Conservation (phyloP, 345 rosid species). For the Arabidopsis suecica region DNA sequence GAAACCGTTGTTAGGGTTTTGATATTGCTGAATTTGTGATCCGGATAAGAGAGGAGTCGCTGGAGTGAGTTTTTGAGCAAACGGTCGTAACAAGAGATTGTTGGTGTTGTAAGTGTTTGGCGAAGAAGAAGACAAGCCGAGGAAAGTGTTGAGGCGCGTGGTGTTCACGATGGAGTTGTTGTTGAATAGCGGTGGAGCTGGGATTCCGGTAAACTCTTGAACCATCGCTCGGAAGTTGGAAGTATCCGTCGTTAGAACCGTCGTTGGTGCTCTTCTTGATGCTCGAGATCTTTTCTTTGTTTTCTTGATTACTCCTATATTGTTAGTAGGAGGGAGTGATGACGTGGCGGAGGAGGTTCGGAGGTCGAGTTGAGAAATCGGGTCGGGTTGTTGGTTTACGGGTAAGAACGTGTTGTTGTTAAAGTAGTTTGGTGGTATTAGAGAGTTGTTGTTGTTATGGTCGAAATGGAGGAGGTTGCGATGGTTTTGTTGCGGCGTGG, state of each 20-base stretch:
- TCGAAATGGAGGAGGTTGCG: slow-evolving; percentile 47
- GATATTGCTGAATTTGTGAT: slow-evolving; percentile 41
- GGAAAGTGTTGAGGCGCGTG: slow-evolving; percentile 65
- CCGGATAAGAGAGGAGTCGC: slow-evolving; percentile 43
- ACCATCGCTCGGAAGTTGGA: slow-evolving; percentile 96
- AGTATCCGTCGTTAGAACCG: slow-evolving; percentile 88
- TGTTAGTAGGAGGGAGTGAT: slow-evolving; percentile 45
- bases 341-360: slow-evolving; percentile 55
- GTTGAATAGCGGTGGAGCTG: slow-evolving; percentile 75
- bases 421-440: slow-evolving; percentile 63
- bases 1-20: slow-evolving; percentile 39
- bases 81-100: slow-evolving; percentile 61
- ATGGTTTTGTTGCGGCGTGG: slow-evolving; percentile 45
- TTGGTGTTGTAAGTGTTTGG: slow-evolving; percentile 50
- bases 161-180: slow-evolving; percentile 62
- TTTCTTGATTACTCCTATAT: slow-evolving; percentile 50
- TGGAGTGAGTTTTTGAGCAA: slow-evolving; percentile 53
- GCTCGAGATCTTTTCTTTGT: slow-evolving; percentile 92
- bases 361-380: slow-evolving; percentile 52
- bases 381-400: slow-evolving; percentile 59
- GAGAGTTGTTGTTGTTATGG: slow-evolving; percentile 43
- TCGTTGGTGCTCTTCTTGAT: slow-evolving; percentile 92
- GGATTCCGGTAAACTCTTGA: slow-evolving; percentile 97
- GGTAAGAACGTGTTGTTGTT: slow-evolving; percentile 68
- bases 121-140: slow-evolving; percentile 56